These are phyloP conservation scores for Kodamaea nitidulidarum DNA, from an alignment of 805 yeast genomes.

Conservation along the genomic window DNA sequence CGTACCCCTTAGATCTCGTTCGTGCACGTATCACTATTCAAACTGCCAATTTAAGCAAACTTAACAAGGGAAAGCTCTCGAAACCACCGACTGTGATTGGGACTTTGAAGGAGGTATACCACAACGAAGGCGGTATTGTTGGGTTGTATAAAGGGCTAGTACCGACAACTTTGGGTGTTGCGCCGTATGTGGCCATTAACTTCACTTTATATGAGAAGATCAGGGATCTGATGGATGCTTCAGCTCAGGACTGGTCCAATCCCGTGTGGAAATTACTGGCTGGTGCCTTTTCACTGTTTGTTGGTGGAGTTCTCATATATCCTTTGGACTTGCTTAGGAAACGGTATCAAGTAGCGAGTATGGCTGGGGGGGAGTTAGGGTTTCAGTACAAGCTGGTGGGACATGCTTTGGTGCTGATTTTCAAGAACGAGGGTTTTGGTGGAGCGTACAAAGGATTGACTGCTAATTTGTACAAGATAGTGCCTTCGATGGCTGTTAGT, in stretches of 20 bases:
- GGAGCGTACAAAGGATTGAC: conserved; percentile 73
- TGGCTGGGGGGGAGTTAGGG: conserved; percentile 75
- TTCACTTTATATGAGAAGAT: conserved; percentile 84
- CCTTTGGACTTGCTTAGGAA: conserved; percentile 89
- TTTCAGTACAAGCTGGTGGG: conserved; percentile 73
- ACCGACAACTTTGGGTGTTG: conserved; percentile 93
- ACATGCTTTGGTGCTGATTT: conserved; percentile 71
- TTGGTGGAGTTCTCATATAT: conserved; percentile 86
- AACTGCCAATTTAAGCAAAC: conserved; percentile 62
- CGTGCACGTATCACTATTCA: conserved; percentile 87
- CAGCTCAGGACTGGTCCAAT: conserved; percentile 33
- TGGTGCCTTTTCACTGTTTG: conserved; percentile 85
- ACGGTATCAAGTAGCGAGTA: conserved; percentile 84
- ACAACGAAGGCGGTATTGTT: conserved; percentile 72
- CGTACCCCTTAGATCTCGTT: conserved; percentile 89
- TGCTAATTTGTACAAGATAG: conserved; percentile 83
- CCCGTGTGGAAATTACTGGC: conserved; percentile 59
- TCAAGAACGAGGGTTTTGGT: conserved; percentile 64
- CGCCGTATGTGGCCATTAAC: conserved; percentile 92
- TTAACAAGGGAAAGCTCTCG: conserved; percentile 41
- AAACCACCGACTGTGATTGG: conserved; percentile 70
- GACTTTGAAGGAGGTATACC: conserved; percentile 56
- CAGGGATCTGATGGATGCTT: conserved; percentile 49
- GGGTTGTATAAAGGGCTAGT: conserved; percentile 81
- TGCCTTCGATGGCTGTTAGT: conserved; percentile 93